Conservation (phyloP, 2,329 filamentous ascomycete species). For the Rhynchosporium graminicola region DNA sequence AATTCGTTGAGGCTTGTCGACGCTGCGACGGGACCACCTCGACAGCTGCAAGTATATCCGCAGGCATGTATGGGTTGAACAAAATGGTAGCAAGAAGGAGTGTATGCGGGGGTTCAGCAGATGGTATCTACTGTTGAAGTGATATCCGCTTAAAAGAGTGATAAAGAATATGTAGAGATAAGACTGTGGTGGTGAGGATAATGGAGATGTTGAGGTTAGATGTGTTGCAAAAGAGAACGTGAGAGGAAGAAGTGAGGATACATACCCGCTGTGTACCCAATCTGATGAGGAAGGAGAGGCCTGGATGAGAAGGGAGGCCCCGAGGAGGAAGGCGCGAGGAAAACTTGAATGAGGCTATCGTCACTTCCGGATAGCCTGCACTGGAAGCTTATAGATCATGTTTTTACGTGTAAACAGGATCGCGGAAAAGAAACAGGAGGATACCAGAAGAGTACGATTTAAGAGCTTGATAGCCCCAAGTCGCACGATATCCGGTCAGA, state of each 20-base stretch:
- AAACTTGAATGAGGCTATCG: background rate
- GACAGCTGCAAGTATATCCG: constrained; percentile 23
- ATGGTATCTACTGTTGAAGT: constrained; percentile 12
- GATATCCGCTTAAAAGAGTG: constrained; percentile 12
- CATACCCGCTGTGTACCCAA: background rate
- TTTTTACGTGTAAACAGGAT: no score
- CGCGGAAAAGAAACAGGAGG: no score
- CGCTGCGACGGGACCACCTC: constrained; percentile 21
- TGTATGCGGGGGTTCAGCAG: constrained; percentile 4
- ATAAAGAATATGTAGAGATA: constrained; percentile 10
- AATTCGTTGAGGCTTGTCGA: constrained; percentile 29
- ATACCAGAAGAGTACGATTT: no score
- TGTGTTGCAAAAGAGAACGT: constrained; percentile 4
- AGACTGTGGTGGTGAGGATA: constrained; percentile 15
- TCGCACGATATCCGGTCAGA: no score
- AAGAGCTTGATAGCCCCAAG: no score
- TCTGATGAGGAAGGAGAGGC: constrained; percentile 1
- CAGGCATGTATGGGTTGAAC: constrained; percentile 26
- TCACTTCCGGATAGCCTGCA: background rate
- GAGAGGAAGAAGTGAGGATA: background rate
- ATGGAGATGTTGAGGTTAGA: constrained; percentile 14
- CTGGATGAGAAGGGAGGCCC: background rate
- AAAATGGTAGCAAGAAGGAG: constrained; percentile 10
- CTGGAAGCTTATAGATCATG: no score
- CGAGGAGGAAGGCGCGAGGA: background rate